Base-by-base conservation (phyloP, 2,329 filamentous ascomycete species). In the Acarospora socialis region DNA sequence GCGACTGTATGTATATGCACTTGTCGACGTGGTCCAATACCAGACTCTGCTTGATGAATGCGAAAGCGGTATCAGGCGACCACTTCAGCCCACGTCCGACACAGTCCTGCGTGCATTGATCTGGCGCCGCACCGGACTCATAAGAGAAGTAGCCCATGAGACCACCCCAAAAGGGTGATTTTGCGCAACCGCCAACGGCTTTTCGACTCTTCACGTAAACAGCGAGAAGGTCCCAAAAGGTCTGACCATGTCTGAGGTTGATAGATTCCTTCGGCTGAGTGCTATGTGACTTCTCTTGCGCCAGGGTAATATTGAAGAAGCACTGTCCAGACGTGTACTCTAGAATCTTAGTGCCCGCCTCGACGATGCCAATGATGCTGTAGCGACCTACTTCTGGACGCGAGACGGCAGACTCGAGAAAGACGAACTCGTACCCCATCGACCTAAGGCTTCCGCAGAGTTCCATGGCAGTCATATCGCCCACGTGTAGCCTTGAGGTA, bases 121-220 rank as follows among this genome's bases (percentile, higher is more conserved):
- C 60, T 1, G 92, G 59, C n/a, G n/a, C n/a, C n/a, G n/a, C n/a
- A 0, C 82, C 81, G 49, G 84, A 72, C 52, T 93, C 84, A 38
- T 93, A 92, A 0, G 81, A 83, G 30, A 83, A 68, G 46, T 78
- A 92, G 0, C 84, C 84, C 56, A 92, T 72, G 37, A 92, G 75
- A 0, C 84, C 84, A 31, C 82, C 84, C 54, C 81, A 73, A 49
- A 92, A 93, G 0, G 80, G 61, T n/a, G n/a, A n/a, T 1, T 54
- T 40, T 3, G 30, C 22, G 38, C 51, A 47, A 1, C 56, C 56
- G 12, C 43, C 44, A 12, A 42, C 38, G 7, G 61, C 48, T 32
- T 47, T 55, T 30, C 54, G 57, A 43, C 47, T 47, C n/a, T 55
- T 48, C 45, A 63, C 50, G 33, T 62, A 46, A 30, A n/a, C n/a